A percentile compares a stretch with the other conserved stretches of the same genome.
These are phyloP conservation scores for Stagonosporopsis tanaceti DNA, from an alignment of 2,329 filamentous ascomycete species.

Conservation along the genomic window DNA sequence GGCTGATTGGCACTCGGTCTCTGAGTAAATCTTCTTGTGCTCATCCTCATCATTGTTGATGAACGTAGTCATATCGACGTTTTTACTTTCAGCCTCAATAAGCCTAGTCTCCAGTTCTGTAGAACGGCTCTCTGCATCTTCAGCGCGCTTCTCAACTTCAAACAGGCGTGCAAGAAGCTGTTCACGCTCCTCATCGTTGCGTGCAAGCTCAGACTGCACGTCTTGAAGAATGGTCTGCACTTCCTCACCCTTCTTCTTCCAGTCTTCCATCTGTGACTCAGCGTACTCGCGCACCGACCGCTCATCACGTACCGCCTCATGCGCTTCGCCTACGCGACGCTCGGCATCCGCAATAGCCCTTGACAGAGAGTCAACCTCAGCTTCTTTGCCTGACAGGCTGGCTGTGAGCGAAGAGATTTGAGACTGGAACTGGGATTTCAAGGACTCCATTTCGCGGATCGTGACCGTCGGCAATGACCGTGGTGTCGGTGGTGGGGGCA, in stretches of 20 bases:
- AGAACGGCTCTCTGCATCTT: slow-evolving; percentile 77
- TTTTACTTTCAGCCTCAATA: slow-evolving; percentile 68
- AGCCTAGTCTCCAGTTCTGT: slow-evolving; percentile 68
- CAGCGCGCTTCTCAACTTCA: slow-evolving; percentile 75
- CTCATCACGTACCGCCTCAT: slow-evolving; percentile 84
- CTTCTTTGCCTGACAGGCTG: slow-evolving; percentile 89
- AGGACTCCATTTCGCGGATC: slow-evolving; percentile 86
- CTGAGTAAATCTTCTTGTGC: slow-evolving; percentile 49
- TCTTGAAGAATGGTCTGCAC: slow-evolving; percentile 83
- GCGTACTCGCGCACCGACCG: slow-evolving; percentile 73
- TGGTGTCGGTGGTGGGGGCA: slow-evolving; percentile 91
- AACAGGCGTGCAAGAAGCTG: slow-evolving; percentile 77
- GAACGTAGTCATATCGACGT: slow-evolving; percentile 73
- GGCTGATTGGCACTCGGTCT: slow-evolving; percentile 64
- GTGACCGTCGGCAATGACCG: slow-evolving; percentile 90
- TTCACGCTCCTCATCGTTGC: slow-evolving; percentile 81
- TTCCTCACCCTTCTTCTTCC: slow-evolving; percentile 85
- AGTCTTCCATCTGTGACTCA: slow-evolving; percentile 77
- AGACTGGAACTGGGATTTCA: slow-evolving; percentile 89
- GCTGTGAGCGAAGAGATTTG: slow-evolving; percentile 96
- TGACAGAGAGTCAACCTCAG: slow-evolving; percentile 87
- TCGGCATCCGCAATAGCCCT: slow-evolving; percentile 89
- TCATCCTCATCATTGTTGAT: slow-evolving; percentile 48
- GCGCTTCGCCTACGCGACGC: slow-evolving; percentile 84
- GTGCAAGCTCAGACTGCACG: slow-evolving; percentile 81